Evolutionary conservation across 345 rosid species (phyloP).

Genomic region (Eucalyptus curtisii): DNA sequence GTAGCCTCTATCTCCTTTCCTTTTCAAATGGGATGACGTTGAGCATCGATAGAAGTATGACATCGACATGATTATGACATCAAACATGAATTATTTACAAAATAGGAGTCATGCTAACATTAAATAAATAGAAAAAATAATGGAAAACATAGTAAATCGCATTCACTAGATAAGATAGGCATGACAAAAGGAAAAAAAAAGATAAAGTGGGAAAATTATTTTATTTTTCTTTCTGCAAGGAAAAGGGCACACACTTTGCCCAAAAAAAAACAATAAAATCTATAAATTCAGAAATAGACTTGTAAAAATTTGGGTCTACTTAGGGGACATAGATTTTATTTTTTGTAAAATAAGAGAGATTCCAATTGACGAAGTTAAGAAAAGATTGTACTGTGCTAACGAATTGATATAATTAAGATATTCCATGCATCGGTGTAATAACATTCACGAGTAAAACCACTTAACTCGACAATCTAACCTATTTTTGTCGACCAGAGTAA

Average conservation of each 20-base stretch:
- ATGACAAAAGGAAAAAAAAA: no score
- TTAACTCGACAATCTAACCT: neutral
- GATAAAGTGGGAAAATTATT: neutral
- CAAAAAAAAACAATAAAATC: no score
- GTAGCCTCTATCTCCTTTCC: neutral
- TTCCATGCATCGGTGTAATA: fast-evolving
- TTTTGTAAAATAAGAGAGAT: neutral
- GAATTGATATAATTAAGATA: neutral
- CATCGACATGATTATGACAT: neutral
- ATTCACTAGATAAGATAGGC: neutral
- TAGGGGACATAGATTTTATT: neutral
- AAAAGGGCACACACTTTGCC: neutral
- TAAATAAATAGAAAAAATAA: neutral
- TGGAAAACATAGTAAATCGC: neutral
- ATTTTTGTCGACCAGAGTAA: neutral
- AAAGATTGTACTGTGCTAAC: neutral
- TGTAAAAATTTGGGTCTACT: neutral
- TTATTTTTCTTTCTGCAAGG: neutral
- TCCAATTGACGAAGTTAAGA: neutral
- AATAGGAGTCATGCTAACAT: neutral
- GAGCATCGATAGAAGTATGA: neutral
- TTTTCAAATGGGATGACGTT: neutral
- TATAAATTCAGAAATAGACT: neutral
- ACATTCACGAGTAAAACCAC: neutral
- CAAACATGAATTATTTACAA: neutral